Conservation (phyloP, 176 grass and related monocot genomes). For the Eleusine indica region DNA sequence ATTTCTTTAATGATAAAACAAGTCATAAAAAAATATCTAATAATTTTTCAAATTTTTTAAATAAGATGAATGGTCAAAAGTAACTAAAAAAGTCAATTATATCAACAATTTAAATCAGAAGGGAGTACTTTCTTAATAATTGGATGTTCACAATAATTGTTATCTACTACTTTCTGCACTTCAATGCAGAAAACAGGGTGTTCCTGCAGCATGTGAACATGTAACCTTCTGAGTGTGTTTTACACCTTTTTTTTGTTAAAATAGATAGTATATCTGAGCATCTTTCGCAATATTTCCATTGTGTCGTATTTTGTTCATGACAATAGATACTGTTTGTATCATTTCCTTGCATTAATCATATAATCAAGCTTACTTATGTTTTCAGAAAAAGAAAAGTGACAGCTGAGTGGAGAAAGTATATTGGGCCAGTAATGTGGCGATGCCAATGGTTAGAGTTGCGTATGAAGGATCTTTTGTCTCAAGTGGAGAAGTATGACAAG, state of each 20-base stretch:
- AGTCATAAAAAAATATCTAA: too few species aligned
- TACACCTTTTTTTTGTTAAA: neutral
- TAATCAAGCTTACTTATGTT: constrained; percentile 19
- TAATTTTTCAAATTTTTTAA: too few species aligned
- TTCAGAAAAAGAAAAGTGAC: constrained; percentile 76
- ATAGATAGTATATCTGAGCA: constrained; percentile 7
- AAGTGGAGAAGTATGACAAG: constrained; percentile 81
- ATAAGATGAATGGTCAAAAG: too few species aligned
- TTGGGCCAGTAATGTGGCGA: constrained; percentile 63
- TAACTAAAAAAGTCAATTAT: too few species aligned
- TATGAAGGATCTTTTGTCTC: constrained; percentile 68
- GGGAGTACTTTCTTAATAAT: neutral
- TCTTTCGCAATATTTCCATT: neutral
- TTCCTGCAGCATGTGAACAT: neutral
- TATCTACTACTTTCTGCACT: neutral
- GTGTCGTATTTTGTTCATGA: neutral
- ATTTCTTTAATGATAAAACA: too few species aligned
- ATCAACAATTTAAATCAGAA: too few species aligned
- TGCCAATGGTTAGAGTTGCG: constrained; percentile 79
- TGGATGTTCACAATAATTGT: neutral
- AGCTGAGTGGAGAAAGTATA: constrained; percentile 64
- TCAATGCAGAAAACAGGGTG: neutral
- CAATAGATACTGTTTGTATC: neutral
- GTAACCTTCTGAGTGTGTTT: neutral
- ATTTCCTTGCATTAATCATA: neutral